Percentiles rank a stretch among this genome's conserved stretches.
Evolutionary conservation across 305 asterid species (phyloP).

Genomic region (Vinca major): DNA sequence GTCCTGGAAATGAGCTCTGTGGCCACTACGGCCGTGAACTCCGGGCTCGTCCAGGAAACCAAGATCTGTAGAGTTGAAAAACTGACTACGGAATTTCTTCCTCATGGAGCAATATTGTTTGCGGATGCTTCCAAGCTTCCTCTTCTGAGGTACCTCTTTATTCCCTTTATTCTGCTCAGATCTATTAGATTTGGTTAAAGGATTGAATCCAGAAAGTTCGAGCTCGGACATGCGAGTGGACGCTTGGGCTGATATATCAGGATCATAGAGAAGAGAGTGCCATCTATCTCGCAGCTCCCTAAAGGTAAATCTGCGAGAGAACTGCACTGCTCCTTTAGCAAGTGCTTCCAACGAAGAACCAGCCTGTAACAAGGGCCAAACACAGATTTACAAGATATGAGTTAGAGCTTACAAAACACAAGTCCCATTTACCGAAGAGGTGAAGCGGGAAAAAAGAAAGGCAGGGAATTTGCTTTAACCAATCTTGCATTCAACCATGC

Average conservation of each 20-base stretch:
- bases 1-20: constrained; percentile 42
- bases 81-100: constrained; percentile 56
- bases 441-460: too few relatives aligned
- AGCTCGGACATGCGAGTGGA: constrained; percentile 64
- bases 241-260: constrained; percentile 59
- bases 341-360: constrained; percentile 96
- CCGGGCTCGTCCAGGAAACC: constrained; percentile 45
- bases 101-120: constrained; percentile 64
- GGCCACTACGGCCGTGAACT: constrained; percentile 41
- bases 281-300: constrained; percentile 68
- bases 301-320: constrained; percentile 70
- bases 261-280: constrained; percentile 80
- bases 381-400: too few relatives aligned
- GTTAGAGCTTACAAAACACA: too few relatives aligned
- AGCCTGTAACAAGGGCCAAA: constrained; percentile 31
- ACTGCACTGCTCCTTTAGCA: constrained; percentile 85
- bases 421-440: too few relatives aligned
- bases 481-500: background rate
- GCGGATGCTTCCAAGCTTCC: constrained; percentile 58
- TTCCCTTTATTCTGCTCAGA: constrained; percentile 38
- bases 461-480: background rate
- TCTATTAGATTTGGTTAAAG: constrained; percentile 43
- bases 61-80: constrained; percentile 41
- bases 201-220: constrained; percentile 63
- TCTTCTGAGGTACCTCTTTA: constrained; percentile 49